Evolutionary conservation across 352 stramenopile species (phyloP).

Genomic region (Phytophthora melonis): DNA sequence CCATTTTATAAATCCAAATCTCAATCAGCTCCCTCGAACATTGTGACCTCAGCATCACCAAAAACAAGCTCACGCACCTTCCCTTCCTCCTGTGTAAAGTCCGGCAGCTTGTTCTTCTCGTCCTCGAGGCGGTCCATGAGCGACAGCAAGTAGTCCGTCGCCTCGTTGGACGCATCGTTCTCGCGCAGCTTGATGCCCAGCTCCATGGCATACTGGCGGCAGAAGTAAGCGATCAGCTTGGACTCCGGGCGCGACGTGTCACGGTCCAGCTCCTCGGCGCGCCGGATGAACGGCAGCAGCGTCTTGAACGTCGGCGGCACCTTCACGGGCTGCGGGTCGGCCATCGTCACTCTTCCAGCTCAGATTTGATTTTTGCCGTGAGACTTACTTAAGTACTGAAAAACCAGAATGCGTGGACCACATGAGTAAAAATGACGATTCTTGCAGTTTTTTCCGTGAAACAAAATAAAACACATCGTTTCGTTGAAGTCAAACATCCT

Average conservation of each 20-base stretch:
- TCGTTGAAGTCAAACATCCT: no score
- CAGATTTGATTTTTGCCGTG: slow-evolving; percentile 1
- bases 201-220: slow-evolving; percentile 90
- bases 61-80: slow-evolving; percentile 65
- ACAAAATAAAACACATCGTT: no score
- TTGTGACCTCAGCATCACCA: background rate
- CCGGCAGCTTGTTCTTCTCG: slow-evolving; percentile 91
- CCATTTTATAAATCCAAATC: background rate
- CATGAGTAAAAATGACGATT: no score
- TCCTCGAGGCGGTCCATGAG: slow-evolving; percentile 93
- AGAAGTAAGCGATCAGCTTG: slow-evolving; percentile 96
- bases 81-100: slow-evolving; percentile 93
- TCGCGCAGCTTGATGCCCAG: slow-evolving; percentile 89
- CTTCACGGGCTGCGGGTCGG: slow-evolving; percentile 65
- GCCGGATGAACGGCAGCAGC: slow-evolving; percentile 93
- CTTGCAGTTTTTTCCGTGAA: no score
- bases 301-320: slow-evolving; percentile 95
- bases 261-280: slow-evolving; percentile 95
- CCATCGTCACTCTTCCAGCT: slow-evolving; percentile 40
- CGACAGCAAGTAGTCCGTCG: slow-evolving; percentile 90
- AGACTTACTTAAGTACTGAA: background rate
- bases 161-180: slow-evolving; percentile 76
- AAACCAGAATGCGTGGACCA: background rate
- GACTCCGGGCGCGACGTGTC: slow-evolving; percentile 92
- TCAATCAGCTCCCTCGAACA: background rate